phyloP scores from a whole-genome alignment of 345 rosid species.

The Eucalyptus coolabah region DNA sequence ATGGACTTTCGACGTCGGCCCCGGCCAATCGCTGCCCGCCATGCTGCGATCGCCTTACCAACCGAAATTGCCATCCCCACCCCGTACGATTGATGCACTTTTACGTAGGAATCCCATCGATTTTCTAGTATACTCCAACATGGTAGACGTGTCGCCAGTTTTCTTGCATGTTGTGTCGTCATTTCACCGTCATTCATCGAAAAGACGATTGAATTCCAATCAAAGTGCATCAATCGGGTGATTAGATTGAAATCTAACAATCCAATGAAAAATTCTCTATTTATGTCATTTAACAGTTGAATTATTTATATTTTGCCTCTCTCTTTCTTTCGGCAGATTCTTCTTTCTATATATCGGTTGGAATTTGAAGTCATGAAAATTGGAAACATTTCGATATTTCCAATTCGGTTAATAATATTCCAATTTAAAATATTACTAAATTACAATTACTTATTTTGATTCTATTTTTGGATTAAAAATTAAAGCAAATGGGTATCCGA shows the following conservation, averaged over 20 bases:
- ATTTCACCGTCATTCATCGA: not conserved
- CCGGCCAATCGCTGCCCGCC: not conserved
- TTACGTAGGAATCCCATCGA: not conserved
- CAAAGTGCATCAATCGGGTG: not conserved
- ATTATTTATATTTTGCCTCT: not conserved
- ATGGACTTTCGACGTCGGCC: not conserved
- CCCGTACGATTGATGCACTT: not conserved
- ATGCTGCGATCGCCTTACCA: not conserved
- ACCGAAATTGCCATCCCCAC: not conserved
- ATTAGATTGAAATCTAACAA: not conserved
- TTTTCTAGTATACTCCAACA: not conserved
- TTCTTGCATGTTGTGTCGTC: not conserved
- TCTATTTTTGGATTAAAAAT: not conserved
- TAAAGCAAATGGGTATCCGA: not conserved
- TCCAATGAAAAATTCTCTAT: not conserved
- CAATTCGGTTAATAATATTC: not conserved
- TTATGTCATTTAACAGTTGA: not conserved
- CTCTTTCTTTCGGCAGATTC: not conserved
- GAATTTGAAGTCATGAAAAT: not conserved
- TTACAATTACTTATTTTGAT: not conserved
- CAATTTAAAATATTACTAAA: not conserved
- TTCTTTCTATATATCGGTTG: not conserved
- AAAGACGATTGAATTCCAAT: not conserved
- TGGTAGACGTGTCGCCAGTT: not conserved
- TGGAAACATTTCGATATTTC: not conserved